phyloP scores from a whole-genome alignment of 1,139 yeast species.

The Tardiomyces blankii region DNA sequence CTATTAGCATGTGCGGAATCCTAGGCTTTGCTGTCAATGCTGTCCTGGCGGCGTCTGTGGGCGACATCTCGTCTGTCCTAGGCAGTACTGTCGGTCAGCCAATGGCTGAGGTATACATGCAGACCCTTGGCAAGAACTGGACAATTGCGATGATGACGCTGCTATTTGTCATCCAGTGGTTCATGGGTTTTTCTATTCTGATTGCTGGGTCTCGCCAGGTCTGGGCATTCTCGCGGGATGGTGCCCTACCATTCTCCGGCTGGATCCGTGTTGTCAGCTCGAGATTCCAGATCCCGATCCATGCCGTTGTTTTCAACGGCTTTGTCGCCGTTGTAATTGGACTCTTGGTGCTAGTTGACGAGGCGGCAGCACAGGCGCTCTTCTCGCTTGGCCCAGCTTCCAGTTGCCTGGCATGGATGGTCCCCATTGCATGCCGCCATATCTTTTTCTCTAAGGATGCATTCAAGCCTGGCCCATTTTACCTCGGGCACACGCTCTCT shows the following conservation, averaged over 20 bases:
- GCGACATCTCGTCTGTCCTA: conserved; percentile 31
- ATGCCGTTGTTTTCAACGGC: conserved; percentile 46
- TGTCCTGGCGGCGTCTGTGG: conserved; percentile 11
- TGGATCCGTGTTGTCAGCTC: conserved; percentile 30
- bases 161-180: conserved; percentile 25
- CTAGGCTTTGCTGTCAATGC: conserved; percentile 44
- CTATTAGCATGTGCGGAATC: conserved; percentile 47
- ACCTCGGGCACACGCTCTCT: conserved; percentile 35
- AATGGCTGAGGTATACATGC: conserved; percentile 51
- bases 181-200: conserved; percentile 59
- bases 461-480: conserved; percentile 54
- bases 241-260: conserved; percentile 59
- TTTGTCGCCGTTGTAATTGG: conserved; percentile 38
- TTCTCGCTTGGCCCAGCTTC: conserved; percentile 48
- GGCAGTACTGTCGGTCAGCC: conserved; percentile 43
- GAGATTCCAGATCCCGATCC: conserved; percentile 41
- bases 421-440: conserved; percentile 39
- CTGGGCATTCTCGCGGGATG: conserved; percentile 82
- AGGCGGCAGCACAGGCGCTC: conserved; percentile 47
- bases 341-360: conserved; percentile 42
- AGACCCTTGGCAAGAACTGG: conserved; percentile 61
- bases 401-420: conserved; percentile 45
- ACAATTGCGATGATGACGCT: conserved; percentile 30
- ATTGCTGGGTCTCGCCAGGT: conserved; percentile 83
- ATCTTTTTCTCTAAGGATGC: conserved; percentile 27